Evolutionary conservation across 805 yeast genomes (phyloP).

Genomic region (Kuraishia cidri): DNA sequence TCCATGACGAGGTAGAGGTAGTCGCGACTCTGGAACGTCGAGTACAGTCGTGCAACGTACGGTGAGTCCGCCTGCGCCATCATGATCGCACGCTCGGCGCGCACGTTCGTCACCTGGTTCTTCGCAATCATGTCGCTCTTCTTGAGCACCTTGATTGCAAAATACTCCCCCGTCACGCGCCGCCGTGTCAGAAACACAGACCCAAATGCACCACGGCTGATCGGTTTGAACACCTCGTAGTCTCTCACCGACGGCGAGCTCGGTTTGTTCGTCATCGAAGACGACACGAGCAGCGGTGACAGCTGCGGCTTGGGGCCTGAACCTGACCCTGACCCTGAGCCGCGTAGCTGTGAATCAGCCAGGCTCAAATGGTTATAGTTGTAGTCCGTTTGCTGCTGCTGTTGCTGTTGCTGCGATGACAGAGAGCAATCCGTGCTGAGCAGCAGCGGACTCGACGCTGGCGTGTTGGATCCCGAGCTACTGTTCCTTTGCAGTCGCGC

Average conservation of each 20-base stretch:
- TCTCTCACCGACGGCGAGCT: conserved; percentile 69
- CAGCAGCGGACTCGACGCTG: conserved; percentile 50
- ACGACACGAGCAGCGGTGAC: conserved; percentile 72
- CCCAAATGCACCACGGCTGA: conserved; percentile 96
- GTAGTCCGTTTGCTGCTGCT: background rate
- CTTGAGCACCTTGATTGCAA: conserved; percentile 86
- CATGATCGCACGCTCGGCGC: conserved; percentile 95
- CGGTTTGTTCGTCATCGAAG: conserved; percentile 44
- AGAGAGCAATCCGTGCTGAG: conserved; percentile 29
- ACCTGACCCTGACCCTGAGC: too few relatives aligned
- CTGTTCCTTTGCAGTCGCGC: conserved; percentile 11
- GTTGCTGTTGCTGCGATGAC: background rate
- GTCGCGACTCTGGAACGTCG: conserved; percentile 82
- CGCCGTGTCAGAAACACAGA: conserved; percentile 83
- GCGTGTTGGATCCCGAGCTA: conserved; percentile 25
- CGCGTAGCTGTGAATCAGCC: background rate
- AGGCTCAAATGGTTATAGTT: background rate
- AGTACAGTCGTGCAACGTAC: conserved; percentile 82
- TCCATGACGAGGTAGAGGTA: conserved; percentile 93
- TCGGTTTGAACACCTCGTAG: conserved; percentile 85
- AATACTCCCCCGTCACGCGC: conserved; percentile 85
- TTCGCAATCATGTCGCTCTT: conserved; percentile 96
- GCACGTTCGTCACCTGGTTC: conserved; percentile 91
- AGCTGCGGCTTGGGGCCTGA: conserved; percentile 48
- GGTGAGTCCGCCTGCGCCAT: conserved; percentile 94